A percentile compares a stretch with the other conserved stretches of the same genome.
Conservation (phyloP, 2,329 filamentous ascomycete genomes). For the Alternaria consortialis region DNA sequence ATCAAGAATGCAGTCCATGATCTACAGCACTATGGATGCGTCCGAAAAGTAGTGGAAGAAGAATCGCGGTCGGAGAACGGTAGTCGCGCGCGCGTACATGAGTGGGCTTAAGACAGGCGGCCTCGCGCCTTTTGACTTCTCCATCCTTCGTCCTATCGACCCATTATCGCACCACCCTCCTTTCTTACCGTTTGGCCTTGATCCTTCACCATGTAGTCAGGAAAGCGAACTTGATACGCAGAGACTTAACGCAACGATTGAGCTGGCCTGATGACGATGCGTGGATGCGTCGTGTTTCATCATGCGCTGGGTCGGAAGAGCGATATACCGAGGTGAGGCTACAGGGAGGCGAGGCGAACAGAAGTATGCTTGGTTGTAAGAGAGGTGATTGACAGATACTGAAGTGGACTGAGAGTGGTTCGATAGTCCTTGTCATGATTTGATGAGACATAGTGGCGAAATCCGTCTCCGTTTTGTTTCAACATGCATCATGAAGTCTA, state of each 20-base stretch:
- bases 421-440: background rate
- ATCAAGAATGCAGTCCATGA: background rate
- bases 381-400: background rate
- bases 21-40: background rate
- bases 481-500: background rate
- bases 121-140: background rate
- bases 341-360: background rate
- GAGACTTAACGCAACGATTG: background rate
- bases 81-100: background rate
- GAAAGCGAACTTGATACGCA: background rate
- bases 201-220: background rate
- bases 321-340: background rate
- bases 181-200: background rate
- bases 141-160: background rate
- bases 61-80: background rate
- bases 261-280: background rate
- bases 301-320: constrained; percentile 1
- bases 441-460: background rate
- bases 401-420: constrained; percentile 8
- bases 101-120: background rate
- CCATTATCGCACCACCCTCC: background rate
- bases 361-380: background rate
- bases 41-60: background rate
- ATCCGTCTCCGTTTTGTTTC: background rate
- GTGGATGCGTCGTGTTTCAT: background rate